Evolutionary conservation across 192 early-diverging fungal species (phyloP), one percentile per base, ranked within the genome.

Genomic region (Backusella luteola): DNA sequence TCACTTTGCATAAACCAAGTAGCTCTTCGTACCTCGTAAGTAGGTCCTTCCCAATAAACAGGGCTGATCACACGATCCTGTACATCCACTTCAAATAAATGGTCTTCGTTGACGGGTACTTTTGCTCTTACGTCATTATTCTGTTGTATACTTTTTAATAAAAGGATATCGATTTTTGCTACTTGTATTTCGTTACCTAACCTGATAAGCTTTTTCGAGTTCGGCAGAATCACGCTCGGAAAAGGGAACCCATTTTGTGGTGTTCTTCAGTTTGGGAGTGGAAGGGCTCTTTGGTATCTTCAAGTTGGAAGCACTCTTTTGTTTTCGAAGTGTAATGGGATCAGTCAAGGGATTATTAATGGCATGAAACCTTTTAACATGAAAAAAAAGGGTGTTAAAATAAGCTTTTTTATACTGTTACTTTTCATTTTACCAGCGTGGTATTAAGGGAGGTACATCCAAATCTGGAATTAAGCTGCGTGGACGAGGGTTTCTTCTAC

Each of bases 81-180:
- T 26, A 96, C 88, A 80, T 94, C 86, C 29, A 94, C 94, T 81
- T 96, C 92, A 84, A 91, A 94, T 35, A 96, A 80, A 74, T 90
- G 80, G 74, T 96, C 94, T 73, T 96, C 93, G 71, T 92, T 91
- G 17, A 94, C 92, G 23, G 89, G 80, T 15, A 95, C 89, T 46
- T 81, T 89, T 21, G 79, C 63, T 66, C 73, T 56, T 41, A 81
- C 63, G 75, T 73, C 78, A 72, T 81, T 46, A 76, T 71, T 52
- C 81, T 83, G 38, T 39, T 32, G 11, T 39, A 15, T 46, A 71
- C 5, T 32, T 63, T 63, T 63, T 63, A 39, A 39, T 39, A 39
- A 39, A 39, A 32, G 32, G 3, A 39, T 39, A 39, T 39, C 38
- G 2, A 39, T 29, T 7, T 59, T 63, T 32, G 29, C 17, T 66